phyloP scores from a whole-genome alignment of 2,329 filamentous ascomycete genomes.

The Arthrobotrys iridis region DNA sequence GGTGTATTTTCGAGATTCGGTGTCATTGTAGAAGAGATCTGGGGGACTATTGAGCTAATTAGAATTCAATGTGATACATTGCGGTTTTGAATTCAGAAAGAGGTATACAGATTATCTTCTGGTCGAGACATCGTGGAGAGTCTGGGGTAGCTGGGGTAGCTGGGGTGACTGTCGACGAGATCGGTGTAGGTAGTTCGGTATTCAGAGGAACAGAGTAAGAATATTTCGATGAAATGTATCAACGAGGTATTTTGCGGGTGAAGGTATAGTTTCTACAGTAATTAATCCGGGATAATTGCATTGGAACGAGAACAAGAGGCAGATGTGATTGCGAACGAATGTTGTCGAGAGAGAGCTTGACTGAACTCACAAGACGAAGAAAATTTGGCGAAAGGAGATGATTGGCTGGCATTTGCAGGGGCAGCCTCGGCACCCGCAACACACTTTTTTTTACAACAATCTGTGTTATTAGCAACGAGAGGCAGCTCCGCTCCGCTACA shows the following conservation, averaged over 20 bases:
- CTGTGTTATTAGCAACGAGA: too few species aligned
- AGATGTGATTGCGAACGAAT: constrained; percentile 17
- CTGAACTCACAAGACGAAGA: constrained; percentile 29
- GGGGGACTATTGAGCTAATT: constrained; percentile 72
- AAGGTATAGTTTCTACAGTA: constrained; percentile 39
- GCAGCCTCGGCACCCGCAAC: constrained; percentile 2
- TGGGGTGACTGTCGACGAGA: constrained; percentile 2
- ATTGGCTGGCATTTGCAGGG: constrained; percentile 25
- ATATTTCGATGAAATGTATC: neutral
- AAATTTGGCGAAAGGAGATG: constrained; percentile 46
- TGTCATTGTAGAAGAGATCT: constrained; percentile 97
- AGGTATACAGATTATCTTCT: constrained; percentile 84
- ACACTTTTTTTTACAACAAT: constrained; percentile 42
- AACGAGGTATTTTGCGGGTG: constrained; percentile 47
- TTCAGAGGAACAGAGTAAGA: neutral
- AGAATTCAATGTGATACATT: constrained; percentile 31
- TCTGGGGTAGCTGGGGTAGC: constrained; percentile 54
- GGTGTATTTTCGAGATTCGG: constrained; percentile 96
- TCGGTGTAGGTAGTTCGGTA: neutral
- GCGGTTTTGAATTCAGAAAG: constrained; percentile 19
- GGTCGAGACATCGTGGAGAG: constrained; percentile 85
- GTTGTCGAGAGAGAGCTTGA: constrained; percentile 25
- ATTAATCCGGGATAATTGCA: constrained; percentile 24
- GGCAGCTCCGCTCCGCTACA: too few species aligned
- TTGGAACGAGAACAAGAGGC: constrained; percentile 14